phyloP scores from a whole-genome alignment of 1,139 yeast species.

The Nakaseomyces uthaithaninus region DNA sequence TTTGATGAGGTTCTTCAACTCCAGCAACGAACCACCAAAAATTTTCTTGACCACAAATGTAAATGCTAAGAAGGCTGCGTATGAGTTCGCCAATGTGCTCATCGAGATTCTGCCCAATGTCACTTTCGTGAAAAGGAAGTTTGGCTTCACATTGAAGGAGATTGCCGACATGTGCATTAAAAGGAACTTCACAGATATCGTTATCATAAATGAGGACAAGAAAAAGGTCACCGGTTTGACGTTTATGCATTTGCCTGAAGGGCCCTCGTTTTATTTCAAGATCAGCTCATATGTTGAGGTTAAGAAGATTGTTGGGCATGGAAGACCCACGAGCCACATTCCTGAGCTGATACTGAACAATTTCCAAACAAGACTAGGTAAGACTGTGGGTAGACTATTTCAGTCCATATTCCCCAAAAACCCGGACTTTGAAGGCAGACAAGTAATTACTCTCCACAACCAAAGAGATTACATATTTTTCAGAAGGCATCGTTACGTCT shows the following conservation, averaged over 20 bases:
- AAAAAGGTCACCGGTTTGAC: constrained; percentile 87
- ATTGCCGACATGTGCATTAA: constrained; percentile 76
- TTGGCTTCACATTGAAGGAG: constrained; percentile 73
- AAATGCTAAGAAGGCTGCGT: constrained; percentile 77
- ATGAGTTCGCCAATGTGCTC: constrained; percentile 80
- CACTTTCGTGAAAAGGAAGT: constrained; percentile 79
- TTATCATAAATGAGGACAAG: constrained; percentile 88
- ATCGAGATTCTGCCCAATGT: constrained; percentile 80
- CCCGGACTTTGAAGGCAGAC: constrained; percentile 92
- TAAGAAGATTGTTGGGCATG: constrained; percentile 77
- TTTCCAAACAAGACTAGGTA: constrained; percentile 85
- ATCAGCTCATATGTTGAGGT: constrained; percentile 71
- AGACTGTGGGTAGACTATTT: constrained; percentile 83
- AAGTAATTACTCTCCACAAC: constrained; percentile 89
- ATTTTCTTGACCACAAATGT: constrained; percentile 83
- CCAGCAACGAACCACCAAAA: constrained; percentile 47
- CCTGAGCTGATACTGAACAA: constrained; percentile 90
- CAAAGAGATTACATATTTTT: constrained; percentile 93
- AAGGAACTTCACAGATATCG: constrained; percentile 77
- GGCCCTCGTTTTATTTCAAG: constrained; percentile 90
- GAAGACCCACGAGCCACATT: constrained; percentile 78
- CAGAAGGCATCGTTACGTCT: constrained; percentile 88
- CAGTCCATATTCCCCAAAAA: constrained; percentile 86
- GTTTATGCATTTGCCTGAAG: constrained; percentile 85
- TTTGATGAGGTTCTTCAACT: constrained; percentile 27